phyloP scores from a whole-genome alignment of 768 basidiomycete species.

The Tephrocybe sp. region DNA sequence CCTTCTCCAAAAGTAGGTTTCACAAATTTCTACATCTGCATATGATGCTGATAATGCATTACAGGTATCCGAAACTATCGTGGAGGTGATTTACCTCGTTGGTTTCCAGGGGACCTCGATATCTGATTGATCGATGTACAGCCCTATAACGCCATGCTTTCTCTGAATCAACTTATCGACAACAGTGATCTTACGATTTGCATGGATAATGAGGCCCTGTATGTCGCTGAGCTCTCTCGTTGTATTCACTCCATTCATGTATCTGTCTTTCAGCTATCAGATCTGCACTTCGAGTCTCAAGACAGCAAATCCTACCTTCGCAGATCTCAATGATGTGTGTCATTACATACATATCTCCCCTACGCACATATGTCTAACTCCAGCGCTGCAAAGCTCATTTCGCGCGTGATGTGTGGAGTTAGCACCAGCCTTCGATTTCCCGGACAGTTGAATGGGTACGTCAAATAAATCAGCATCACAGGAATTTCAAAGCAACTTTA shows the following conservation, averaged over 20 bases:
- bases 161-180: conserved; percentile 87
- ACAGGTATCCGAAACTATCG: conserved; percentile 52
- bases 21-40: neutral
- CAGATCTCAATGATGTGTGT: conserved; percentile 67
- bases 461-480: neutral
- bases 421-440: conserved; percentile 91
- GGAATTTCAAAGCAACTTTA: conserved; percentile 1
- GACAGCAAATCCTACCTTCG: conserved; percentile 59
- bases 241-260: neutral
- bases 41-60: neutral
- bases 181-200: conserved; percentile 82
- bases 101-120: conserved; percentile 10
- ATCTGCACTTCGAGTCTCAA: conserved; percentile 67
- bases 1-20: conserved; percentile 46
- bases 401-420: conserved; percentile 92
- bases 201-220: conserved; percentile 88
- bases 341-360: neutral
- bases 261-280: conserved; percentile 51
- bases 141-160: conserved; percentile 86
- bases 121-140: conserved; percentile 52
- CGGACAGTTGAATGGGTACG: conserved; percentile 87
- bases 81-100: conserved; percentile 58
- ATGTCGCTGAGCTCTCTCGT: conserved; percentile 24
- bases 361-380: neutral
- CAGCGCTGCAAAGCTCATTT: conserved; percentile 46